Base-by-base conservation (phyloP, 306 rosid species). In the Trifolium repens region DNA sequence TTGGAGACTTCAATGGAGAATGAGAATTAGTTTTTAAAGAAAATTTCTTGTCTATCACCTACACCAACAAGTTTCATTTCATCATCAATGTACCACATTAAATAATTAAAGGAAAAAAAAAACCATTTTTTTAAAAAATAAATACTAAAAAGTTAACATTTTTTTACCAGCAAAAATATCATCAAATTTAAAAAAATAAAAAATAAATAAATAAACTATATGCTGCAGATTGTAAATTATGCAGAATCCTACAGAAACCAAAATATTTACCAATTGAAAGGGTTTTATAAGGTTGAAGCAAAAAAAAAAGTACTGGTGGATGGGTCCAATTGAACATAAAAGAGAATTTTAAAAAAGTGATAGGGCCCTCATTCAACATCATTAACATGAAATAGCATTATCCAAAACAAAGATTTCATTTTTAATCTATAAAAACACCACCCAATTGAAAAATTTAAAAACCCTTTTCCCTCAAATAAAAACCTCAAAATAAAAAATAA, bases 21-120 rank as follows among this genome's bases (percentile, higher is more conserved):
- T 67, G 66, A 16, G 89, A 77, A 46, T 62, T 81, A 66, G 43
- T 68, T 66, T 81, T 89, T 8, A 53, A 65, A 43, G 83, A 77
- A 64, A 64, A 78, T 74, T 72, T 83, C 76, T 84, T 88, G 39
- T 82, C 79, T 37, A 46, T 42, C 24, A 76, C 85, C 90, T 85
- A 80, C 76, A 85, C 27, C 68, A 83, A 69, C n/a, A 67, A 83
- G 80, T 67, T 46, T 78, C 72, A 57, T 67, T 46, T 78, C 72
- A 57, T 26, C 34, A 44, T 64, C 46, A 40, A 65, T 1, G 52
- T 9, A 10, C 61, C 30, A 3, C 61, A 58, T 11, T 11, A 58
- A 58, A 58, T 24, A 2, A 24, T 24, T 58, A 14, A 55, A 19
- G 11, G 1, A 24, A 22, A 64, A 42, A 15, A 2, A 4, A 9